These are phyloP conservation scores for Echium plantagineum DNA, from an alignment of 257 asterid genomes.

Conservation along the genomic window DNA sequence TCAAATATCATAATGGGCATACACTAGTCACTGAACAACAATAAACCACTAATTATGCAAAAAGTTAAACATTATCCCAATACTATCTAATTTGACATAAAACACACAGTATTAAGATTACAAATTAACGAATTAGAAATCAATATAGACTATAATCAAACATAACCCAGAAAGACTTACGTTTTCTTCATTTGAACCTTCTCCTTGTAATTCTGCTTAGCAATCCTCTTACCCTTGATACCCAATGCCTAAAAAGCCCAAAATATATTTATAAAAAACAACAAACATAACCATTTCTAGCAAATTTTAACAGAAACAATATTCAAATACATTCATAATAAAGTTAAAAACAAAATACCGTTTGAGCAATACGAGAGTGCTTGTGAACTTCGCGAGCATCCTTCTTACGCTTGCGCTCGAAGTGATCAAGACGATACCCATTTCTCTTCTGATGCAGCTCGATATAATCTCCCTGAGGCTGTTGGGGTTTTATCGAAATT, in stretches of 20 bases:
- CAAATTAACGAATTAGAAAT: slow-evolving; percentile 3
- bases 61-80: no score
- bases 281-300: background rate
- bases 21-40: no score
- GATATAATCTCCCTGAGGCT: slow-evolving; percentile 99
- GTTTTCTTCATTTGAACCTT: slow-evolving; percentile 92
- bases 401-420: slow-evolving; percentile 91
- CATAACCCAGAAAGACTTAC: slow-evolving; percentile 26
- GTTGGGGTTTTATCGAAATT: slow-evolving; percentile 1
- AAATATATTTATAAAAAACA: background rate
- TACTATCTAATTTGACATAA: no score
- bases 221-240: slow-evolving; percentile 80
- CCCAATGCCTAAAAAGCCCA: slow-evolving; percentile 58
- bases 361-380: slow-evolving; percentile 68
- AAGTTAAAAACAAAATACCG: slow-evolving; percentile 17
- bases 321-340: background rate
- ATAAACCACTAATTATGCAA: no score
- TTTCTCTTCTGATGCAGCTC: slow-evolving; percentile 75
- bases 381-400: slow-evolving; percentile 93
- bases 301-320: background rate
- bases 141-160: background rate
- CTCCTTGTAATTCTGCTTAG: slow-evolving; percentile 84
- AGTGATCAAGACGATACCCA: slow-evolving; percentile 87
- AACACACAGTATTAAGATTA: background rate
- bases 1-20: no score